Base-by-base conservation (phyloP, 208 protist species). In the Phytomonas sp. region DNA sequence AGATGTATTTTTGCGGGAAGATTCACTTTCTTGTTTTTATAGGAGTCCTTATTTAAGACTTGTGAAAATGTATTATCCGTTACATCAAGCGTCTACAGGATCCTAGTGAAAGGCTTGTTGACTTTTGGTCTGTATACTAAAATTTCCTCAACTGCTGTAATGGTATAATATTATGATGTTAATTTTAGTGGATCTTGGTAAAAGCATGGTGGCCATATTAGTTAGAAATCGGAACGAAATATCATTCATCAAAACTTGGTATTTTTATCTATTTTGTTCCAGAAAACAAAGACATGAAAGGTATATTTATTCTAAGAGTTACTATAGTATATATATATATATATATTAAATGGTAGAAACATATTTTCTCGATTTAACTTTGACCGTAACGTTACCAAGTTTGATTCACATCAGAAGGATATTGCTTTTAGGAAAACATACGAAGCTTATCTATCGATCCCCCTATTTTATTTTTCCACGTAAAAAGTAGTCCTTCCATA, bases 1-100 rank as follows among this genome's bases (percentile, higher is more conserved):
- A 74, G 46, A 61, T 73, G 20, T 66, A 33, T 61, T 32, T 62
- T 23, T 53, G 60, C 34, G 51, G 7, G 23, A 36, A 62, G 7
- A 17, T 66, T 31, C 51, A 63, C 46, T 51, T 63, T 62, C 31
- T 36, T 66, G 29, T 72, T 30, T 66, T 30, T 72, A n/a, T 36
- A 46, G 13, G 40, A 46, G 40, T 46, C 40, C 40, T 46, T 46
- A 46, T 46, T 46, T 46, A 9, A 46, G 40, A 34, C 15, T 46
- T 20, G 15, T 20, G 40, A 46, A 46, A 46, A 2, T 17, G 15
- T 46, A 46, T 46, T 46, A 46, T 20, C 11, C 40, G 2, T 20
- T 46, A 46, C 40, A 46, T 23, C 2, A 8, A 46, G 40, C 7
- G 11, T 20, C 7, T 23, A 2, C 40, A 23, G 40, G 6, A 6